phyloP scores from a whole-genome alignment of 1,284 basidiomycete genomes.

The Cutaneotrichosporon dermatis region DNA sequence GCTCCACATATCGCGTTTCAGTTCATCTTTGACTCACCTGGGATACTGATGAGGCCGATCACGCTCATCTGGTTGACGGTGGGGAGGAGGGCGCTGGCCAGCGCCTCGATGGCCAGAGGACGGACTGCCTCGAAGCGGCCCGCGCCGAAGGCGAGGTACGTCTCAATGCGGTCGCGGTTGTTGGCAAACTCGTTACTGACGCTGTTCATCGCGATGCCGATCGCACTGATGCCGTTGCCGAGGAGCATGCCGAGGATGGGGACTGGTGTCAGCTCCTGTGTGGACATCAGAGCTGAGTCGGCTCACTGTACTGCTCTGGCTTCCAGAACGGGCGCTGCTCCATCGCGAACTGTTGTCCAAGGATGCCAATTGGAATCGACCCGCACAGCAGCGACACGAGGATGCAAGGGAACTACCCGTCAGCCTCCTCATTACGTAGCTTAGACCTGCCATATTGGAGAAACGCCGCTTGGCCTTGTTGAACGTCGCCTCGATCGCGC shows the following conservation, averaged over 20 bases:
- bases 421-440: too few species aligned
- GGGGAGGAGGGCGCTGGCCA: constrained; percentile 71
- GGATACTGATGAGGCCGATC: constrained; percentile 64
- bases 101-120: constrained; percentile 68
- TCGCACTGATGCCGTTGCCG: constrained; percentile 68
- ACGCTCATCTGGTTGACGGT: constrained; percentile 83
- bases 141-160: constrained; percentile 75
- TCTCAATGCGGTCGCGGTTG: constrained; percentile 75
- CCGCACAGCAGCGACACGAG: constrained; percentile 65
- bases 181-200: constrained; percentile 52
- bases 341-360: constrained; percentile 75
- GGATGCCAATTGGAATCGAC: constrained; percentile 71
- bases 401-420: constrained; percentile 62
- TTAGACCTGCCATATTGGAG: constrained; percentile 60
- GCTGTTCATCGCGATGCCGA: constrained; percentile 61
- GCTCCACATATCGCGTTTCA: too few species aligned
- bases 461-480: constrained; percentile 74
- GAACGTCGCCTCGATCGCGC: constrained; percentile 56
- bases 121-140: constrained; percentile 70
- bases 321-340: constrained; percentile 70
- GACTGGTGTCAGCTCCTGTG: constrained; percentile 51
- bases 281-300: too few species aligned
- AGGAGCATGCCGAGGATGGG: constrained; percentile 84
- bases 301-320: constrained; percentile 70
- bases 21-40: constrained; percentile 26